phyloP scores from a whole-genome alignment of 1,139 yeast genomes.

The Magnusiomyces fungicola region DNA sequence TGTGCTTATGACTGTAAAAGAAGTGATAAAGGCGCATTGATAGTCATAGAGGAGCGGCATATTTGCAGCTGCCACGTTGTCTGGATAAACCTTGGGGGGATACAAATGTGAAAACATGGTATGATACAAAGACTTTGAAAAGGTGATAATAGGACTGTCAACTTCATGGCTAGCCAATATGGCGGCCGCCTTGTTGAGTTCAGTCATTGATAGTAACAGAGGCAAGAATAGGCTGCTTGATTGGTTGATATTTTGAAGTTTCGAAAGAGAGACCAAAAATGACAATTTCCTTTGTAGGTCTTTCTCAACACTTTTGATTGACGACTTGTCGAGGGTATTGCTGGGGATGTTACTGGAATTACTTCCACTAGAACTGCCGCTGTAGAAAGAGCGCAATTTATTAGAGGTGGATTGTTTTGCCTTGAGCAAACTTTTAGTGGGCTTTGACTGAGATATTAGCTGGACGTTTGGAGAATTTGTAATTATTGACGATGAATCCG shows the following conservation, averaged over 20 bases:
- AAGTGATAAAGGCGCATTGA: conserved; percentile 15
- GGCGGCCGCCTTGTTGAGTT: conserved; percentile 9
- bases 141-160: conserved; percentile 10
- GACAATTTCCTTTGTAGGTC: background rate
- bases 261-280: background rate
- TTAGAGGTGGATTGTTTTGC: background rate
- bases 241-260: background rate
- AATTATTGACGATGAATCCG: too few species aligned
- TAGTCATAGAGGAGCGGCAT: conserved; percentile 7
- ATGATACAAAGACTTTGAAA: conserved; percentile 12
- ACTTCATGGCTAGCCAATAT: conserved; percentile 3
- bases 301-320: background rate
- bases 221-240: background rate
- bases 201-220: conserved; percentile 5
- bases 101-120: conserved; percentile 12
- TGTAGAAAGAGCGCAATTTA: background rate
- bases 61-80: conserved; percentile 5
- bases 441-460: too few species aligned
- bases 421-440: background rate
- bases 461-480: too few species aligned
- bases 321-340: too few species aligned
- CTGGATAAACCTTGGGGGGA: conserved; percentile 6
- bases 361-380: background rate
- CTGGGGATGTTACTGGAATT: background rate
- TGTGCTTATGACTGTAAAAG: conserved; percentile 13